phyloP scores from a whole-genome alignment of 345 rosid genomes.

The Durio zibethinus region DNA sequence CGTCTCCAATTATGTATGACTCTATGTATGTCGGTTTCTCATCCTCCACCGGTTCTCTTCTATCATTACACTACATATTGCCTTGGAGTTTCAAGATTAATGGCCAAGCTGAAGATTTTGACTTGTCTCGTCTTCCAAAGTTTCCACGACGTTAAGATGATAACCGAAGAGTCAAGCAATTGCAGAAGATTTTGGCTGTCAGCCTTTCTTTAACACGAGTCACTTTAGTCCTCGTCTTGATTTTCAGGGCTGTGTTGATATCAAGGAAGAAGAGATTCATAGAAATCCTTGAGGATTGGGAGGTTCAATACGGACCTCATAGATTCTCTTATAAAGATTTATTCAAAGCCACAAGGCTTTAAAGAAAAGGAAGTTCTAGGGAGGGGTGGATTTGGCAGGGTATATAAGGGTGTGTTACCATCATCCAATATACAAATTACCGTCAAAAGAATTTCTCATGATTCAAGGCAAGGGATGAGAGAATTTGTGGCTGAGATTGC shows the following conservation, averaged over 20 bases:
- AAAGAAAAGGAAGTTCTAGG: slow-evolving; percentile 44
- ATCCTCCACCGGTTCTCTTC: slow-evolving; percentile 34
- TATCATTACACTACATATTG: slow-evolving; percentile 35
- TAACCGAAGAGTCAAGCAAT: background rate
- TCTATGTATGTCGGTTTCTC: slow-evolving; percentile 49
- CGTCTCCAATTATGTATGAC: background rate
- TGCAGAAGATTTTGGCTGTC: background rate
- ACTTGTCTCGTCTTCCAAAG: slow-evolving; percentile 41
- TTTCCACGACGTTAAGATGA: slow-evolving; percentile 29
- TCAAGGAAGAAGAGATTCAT: slow-evolving; percentile 29
- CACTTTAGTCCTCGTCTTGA: slow-evolving; percentile 17
- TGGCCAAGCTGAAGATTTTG: slow-evolving; percentile 35
- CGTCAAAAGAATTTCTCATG: slow-evolving; percentile 49
- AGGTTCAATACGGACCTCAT: slow-evolving; percentile 48
- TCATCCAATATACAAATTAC: slow-evolving; percentile 41
- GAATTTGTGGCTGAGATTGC: slow-evolving; percentile 43
- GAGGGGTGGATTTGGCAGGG: slow-evolving; percentile 49
- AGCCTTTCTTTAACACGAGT: slow-evolving; percentile 3
- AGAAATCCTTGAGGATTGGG: slow-evolving; percentile 70
- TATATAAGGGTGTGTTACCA: slow-evolving; percentile 51
- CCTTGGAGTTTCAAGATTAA: slow-evolving; percentile 57
- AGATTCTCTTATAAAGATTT: background rate
- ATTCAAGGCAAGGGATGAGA: slow-evolving; percentile 44
- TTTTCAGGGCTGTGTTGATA: slow-evolving; percentile 11
- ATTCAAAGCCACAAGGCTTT: background rate